These are phyloP conservation scores for Mentha longifolia DNA, from an alignment of 257 asterid species.

Conservation along the genomic window DNA sequence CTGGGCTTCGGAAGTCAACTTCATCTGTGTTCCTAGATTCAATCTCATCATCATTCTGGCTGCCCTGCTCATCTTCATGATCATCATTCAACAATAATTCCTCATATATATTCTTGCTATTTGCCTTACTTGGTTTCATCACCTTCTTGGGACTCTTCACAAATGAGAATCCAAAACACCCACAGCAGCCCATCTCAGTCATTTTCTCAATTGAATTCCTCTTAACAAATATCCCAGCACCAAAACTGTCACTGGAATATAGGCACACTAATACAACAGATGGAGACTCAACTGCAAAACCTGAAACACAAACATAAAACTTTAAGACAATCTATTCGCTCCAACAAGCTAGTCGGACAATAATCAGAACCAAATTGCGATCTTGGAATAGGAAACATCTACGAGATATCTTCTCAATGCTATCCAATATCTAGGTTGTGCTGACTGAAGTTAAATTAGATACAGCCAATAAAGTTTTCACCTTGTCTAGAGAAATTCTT, in stretches of 20 bases:
- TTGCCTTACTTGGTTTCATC: conserved; percentile 49
- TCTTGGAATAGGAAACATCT: neutral
- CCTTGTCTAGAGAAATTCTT: conserved; percentile 24
- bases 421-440: neutral
- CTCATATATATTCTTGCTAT: conserved; percentile 44
- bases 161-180: conserved; percentile 90
- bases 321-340: conserved; percentile 1
- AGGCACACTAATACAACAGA: conserved; percentile 38
- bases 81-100: conserved; percentile 68
- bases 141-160: conserved; percentile 55
- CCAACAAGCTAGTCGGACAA: conserved; percentile 3
- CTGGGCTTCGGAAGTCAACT: conserved; percentile 64
- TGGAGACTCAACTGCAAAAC: conserved; percentile 47
- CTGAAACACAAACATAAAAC: conserved; percentile 50
- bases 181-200: conserved; percentile 86
- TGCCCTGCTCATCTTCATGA: conserved; percentile 55
- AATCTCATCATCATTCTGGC: conserved; percentile 56
- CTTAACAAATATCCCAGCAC: conserved; percentile 46
- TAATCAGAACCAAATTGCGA: neutral
- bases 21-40: conserved; percentile 64
- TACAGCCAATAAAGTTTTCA: neutral
- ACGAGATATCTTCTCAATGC: neutral
- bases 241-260: conserved; percentile 27
- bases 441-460: conserved; percentile 7
- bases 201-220: conserved; percentile 56